phyloP scores from a whole-genome alignment of 768 basidiomycete species.

The Daedaleopsis sinensis region DNA sequence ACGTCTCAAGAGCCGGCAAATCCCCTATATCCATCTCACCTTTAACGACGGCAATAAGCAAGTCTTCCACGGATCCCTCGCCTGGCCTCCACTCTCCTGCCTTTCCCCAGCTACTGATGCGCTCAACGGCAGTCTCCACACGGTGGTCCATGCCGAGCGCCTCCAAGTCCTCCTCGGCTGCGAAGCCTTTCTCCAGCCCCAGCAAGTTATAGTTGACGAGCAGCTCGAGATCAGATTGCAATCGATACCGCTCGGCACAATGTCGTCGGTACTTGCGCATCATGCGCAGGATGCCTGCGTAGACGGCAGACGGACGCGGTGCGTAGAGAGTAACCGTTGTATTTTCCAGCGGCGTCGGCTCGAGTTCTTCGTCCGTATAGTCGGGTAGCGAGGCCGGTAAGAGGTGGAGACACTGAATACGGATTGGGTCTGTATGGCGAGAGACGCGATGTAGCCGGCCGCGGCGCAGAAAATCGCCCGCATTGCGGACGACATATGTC shows the following conservation, averaged over 20 bases:
- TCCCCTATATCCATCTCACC: neutral
- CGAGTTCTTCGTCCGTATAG: neutral
- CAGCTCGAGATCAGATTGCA: constrained; percentile 13
- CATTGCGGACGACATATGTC: neutral
- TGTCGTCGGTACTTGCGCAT: neutral
- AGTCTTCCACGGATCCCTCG: neutral
- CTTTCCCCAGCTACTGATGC: neutral
- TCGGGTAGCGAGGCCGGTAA: neutral
- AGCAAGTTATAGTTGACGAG: constrained; percentile 8
- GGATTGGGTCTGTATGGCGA: neutral
- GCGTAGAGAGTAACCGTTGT: neutral
- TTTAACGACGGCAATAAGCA: neutral
- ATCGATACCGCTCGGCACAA: neutral
- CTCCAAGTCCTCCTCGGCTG: neutral
- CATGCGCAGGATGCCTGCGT: neutral
- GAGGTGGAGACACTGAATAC: neutral
- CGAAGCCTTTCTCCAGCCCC: neutral
- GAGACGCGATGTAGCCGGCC: neutral
- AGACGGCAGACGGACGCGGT: neutral
- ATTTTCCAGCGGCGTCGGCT: neutral
- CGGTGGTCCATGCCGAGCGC: neutral
- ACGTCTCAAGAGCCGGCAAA: neutral
- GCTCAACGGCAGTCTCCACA: neutral
- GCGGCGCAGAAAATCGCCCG: neutral
- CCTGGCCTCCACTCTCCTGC: neutral